Base-by-base conservation (phyloP, 2,329 filamentous ascomycete genomes). In the Diaporthe sp. region DNA sequence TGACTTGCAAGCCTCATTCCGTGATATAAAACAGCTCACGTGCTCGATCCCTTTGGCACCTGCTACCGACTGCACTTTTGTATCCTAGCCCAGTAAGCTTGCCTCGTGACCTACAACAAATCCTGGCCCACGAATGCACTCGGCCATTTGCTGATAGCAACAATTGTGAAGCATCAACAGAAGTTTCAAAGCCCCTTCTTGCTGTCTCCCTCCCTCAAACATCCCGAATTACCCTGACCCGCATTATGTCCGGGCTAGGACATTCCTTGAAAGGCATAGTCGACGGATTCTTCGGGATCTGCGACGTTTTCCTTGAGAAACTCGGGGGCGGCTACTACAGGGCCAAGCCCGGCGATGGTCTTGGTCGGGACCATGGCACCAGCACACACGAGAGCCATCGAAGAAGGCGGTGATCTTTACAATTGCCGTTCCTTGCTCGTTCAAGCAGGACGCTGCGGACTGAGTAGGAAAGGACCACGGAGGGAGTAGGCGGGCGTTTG, bases 271-370 rank as follows among this genome's bases (percentile, higher is more conserved):
- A 42, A 8, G 65, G 65, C n/a, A 28, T 69, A 4, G 10, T 69
- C n/a, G 57, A 65, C 25, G 34, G 71, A 22, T 28, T 73, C 25
- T 73, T 65, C 31, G 46, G 58, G 2, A 42, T 65, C n/a, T 73
- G 57, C 46, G 71, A 73, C 58, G 34, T 65, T 4, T 53, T 73
- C n/a, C 58, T 65, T 31, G 71, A 73, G 46, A 73, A 73, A 12
- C 44, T 67, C 2, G 57, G 71, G 4, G 58, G 71, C 13, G 71
- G 57, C 7, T 73, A 73, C 12, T 73, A 73, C 17, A 73, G 34
- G 55, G 58, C 34, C 7, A 55, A 61, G 44, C 71, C 58, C 9
- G 55, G 58, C 28, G 58, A 73, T n/a, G 46, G 55, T 25, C 71
- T 73, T 19, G 58, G 59, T 42, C 65, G 65, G 31, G 13, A 55